Evolutionary conservation across 1,284 basidiomycete species (phyloP), one percentile per base, ranked within the genome.

Genomic region (Sporisorium exsertum): DNA sequence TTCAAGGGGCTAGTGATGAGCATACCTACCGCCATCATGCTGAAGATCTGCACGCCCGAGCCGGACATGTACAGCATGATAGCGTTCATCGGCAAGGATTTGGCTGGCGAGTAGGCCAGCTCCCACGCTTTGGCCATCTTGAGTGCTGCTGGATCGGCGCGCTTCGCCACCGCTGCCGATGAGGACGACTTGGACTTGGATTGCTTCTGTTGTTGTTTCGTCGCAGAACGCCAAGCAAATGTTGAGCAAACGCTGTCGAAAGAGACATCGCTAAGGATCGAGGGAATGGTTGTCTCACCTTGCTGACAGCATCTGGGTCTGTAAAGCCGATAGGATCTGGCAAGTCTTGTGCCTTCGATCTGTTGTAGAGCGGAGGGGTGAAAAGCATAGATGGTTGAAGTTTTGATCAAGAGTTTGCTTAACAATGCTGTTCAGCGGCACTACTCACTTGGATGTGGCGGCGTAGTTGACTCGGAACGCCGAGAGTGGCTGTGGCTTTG

Each of bases 11-110:
- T 73, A 1, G 77, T 79, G 60, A 85, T 74, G 56, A 84, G 73
- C 83, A 85, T 85, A 18, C 77, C 77, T 6, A 85, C 81, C 26
- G 76, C 81, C 81, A 84, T 84, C 83, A 85, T 85, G 45, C 77
- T 80, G 65, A 85, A 85, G 55, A 84, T 84, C 72, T 85, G 83
- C 2, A 85, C 83, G 47, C 79, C 62, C 22, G 68, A 78, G 15
- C 83, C 83, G 47, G 70, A 76, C 83, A 85, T 85, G 76, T 82
- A 85, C 20, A 85, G 75, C 83, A 85, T 85, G 71, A 84, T 77
- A 0, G 75, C 76, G 63, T 84, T 83, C 83, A 85, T 85, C 7
- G 83, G 83, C 20, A 85, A 46, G 10, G 65, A 55, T 55, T 85
- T 85, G 24, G 81, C 78, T 2, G 83, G 83, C 2, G 81, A 77